Conservation (phyloP, 495 filamentous ascomycete species). For the Hyaloscypha bicolor region DNA sequence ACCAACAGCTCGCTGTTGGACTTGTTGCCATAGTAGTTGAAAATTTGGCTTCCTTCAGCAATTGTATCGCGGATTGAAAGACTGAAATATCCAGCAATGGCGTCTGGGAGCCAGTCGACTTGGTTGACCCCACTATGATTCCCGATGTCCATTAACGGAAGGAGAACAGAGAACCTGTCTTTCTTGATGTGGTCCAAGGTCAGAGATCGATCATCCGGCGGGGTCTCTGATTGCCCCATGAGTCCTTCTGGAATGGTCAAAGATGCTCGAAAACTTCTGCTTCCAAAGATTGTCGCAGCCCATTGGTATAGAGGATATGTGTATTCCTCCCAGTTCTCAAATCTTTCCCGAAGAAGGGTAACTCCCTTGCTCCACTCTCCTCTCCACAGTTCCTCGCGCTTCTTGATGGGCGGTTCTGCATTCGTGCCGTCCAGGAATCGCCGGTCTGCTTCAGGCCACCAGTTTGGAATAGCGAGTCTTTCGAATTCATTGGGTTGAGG, state of each 20-base stretch:
- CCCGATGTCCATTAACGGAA: conserved; percentile 54
- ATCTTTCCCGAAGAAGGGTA: conserved; percentile 18
- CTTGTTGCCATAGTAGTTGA: conserved; percentile 58
- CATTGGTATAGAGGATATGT: conserved; percentile 50
- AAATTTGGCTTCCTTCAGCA: conserved; percentile 42
- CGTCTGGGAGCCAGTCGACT: conserved; percentile 41
- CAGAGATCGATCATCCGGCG: conserved; percentile 16
- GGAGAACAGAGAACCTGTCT: conserved; percentile 44
- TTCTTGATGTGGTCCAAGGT: conserved; percentile 45
- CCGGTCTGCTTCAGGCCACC: conserved; percentile 40
- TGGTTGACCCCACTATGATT: conserved; percentile 51
- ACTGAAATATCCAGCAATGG: conserved; percentile 30
- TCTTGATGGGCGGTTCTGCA: conserved; percentile 43
- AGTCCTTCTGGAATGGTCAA: conserved; percentile 27
- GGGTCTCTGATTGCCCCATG: conserved; percentile 20
- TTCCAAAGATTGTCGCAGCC: conserved; percentile 57
- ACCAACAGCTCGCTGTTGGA: conserved; percentile 51
- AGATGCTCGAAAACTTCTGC: conserved; percentile 54
- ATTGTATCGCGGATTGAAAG: conserved; percentile 24
- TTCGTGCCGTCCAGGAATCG: conserved; percentile 53
- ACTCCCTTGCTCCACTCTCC: conserved; percentile 19
- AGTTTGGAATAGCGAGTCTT: conserved; percentile 40
- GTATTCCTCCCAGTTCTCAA: conserved; percentile 38
- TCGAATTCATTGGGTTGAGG: conserved; percentile 52
- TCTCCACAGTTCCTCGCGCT: conserved; percentile 30